Conservation (phyloP, 1,284 basidiomycete genomes). For the Trichosporon ovoides region DNA sequence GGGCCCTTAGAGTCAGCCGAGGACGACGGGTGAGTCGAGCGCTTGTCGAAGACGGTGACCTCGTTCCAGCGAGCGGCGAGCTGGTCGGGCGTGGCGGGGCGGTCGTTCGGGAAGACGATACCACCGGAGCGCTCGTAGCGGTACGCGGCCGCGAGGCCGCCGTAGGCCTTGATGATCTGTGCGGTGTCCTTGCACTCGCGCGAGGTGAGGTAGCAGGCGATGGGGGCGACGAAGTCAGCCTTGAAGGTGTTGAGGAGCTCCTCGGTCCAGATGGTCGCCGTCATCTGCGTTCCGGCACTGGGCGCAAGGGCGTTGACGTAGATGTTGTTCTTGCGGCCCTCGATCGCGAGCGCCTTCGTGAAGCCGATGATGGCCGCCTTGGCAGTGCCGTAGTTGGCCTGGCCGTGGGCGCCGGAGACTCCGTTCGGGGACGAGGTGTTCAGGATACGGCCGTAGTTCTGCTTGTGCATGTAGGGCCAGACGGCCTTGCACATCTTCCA, state of each 20-base stretch:
- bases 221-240: slow-evolving; percentile 85
- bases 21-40: slow-evolving; percentile 67
- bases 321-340: slow-evolving; percentile 88
- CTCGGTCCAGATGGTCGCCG: slow-evolving; percentile 74
- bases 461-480: slow-evolving; percentile 95
- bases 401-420: slow-evolving; percentile 92
- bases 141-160: slow-evolving; percentile 87
- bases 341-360: slow-evolving; percentile 81
- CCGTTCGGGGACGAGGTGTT: slow-evolving; percentile 91
- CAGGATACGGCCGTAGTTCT: slow-evolving; percentile 93
- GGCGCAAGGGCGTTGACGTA: slow-evolving; percentile 84
- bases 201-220: slow-evolving; percentile 87
- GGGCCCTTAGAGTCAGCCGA: neutral
- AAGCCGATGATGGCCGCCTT: slow-evolving; percentile 91
- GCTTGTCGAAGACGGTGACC: slow-evolving; percentile 77
- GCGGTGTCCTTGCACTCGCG: slow-evolving; percentile 71
- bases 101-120: slow-evolving; percentile 68
- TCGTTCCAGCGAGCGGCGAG: slow-evolving; percentile 70
- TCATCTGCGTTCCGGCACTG: slow-evolving; percentile 87
- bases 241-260: slow-evolving; percentile 77
- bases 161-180: slow-evolving; percentile 78
- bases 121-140: slow-evolving; percentile 88
- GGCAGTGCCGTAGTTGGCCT: slow-evolving; percentile 78
- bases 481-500: slow-evolving; percentile 85
- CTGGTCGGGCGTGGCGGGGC: slow-evolving; percentile 69